Percentiles rank a stretch among this genome's conserved stretches.
These are phyloP conservation scores for Suhomyces chickasaworum DNA, from an alignment of 1,139 yeast genomes.

Conservation along the genomic window DNA sequence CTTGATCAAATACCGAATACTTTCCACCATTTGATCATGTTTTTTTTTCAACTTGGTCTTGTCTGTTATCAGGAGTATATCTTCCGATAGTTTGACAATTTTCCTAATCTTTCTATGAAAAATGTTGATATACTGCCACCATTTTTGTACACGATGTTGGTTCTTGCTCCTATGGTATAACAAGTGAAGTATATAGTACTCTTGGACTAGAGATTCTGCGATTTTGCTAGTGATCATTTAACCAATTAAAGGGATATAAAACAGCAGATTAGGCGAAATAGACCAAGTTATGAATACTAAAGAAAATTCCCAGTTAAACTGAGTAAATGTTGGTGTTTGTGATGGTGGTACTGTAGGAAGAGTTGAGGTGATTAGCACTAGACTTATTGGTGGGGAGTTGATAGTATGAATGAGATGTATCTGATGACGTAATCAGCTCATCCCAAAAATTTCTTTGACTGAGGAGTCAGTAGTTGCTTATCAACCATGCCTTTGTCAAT, in stretches of 20 bases:
- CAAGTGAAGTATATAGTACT: slow-evolving; percentile 59
- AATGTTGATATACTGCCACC: slow-evolving; percentile 78
- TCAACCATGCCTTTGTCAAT: slow-evolving; percentile 6
- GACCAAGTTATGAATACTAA: not conserved
- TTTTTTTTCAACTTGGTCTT: slow-evolving; percentile 21
- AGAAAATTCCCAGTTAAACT: not conserved
- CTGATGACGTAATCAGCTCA: slow-evolving; percentile 15
- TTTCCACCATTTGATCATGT: slow-evolving; percentile 21
- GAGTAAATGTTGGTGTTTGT: too few species aligned
- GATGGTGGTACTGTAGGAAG: too few species aligned
- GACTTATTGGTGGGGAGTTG: not conserved
- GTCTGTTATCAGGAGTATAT: slow-evolving; percentile 24
- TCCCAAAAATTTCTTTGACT: slow-evolving; percentile 8
- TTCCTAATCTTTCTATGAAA: slow-evolving; percentile 58
- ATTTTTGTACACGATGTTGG: slow-evolving; percentile 70
- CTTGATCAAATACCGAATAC: slow-evolving; percentile 37
- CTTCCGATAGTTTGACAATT: slow-evolving; percentile 29
- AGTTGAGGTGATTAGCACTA: too few species aligned
- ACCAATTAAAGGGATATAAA: not conserved
- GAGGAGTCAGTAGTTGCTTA: not conserved
- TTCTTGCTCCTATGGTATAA: slow-evolving; percentile 71
- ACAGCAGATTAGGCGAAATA: not conserved
- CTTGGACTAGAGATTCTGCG: slow-evolving; percentile 27
- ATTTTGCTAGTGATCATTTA: slow-evolving; percentile 3
- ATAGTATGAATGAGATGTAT: not conserved